phyloP scores from a whole-genome alignment of 108 stramenopile species.

The Pseudonitzschia multiseries region DNA sequence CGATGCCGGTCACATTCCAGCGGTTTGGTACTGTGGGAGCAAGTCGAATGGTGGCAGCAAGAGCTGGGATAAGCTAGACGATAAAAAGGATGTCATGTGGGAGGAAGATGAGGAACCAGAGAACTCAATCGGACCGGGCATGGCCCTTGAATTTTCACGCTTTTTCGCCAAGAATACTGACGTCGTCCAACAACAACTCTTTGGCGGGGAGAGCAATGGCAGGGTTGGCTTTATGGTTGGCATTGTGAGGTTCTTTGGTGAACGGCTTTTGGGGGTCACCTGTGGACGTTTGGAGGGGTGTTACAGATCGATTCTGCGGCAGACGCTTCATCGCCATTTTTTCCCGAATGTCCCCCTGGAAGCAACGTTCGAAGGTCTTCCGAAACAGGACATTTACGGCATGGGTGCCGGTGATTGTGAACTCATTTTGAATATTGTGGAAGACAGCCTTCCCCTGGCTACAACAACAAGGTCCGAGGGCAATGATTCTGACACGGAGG shows the following conservation, averaged over 20 bases:
- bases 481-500: not conserved
- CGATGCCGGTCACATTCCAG: conserved; percentile 60
- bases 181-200: conserved; percentile 21
- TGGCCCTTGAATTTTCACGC: conserved; percentile 34
- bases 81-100: conserved; percentile 13
- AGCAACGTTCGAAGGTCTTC: conserved; percentile 9
- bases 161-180: conserved; percentile 11
- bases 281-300: conserved; percentile 61
- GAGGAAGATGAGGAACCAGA: conserved; percentile 62
- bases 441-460: conserved; percentile 15
- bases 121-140: conserved; percentile 36
- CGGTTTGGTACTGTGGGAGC: conserved; percentile 6
- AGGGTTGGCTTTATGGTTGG: conserved; percentile 36
- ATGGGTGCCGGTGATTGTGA: conserved; percentile 78
- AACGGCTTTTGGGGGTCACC: conserved; percentile 59
- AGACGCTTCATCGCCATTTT: conserved; percentile 59
- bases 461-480: conserved; percentile 2
- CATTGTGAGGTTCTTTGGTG: conserved; percentile 60
- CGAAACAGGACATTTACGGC: conserved; percentile 41
- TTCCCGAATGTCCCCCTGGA: conserved; percentile 25
- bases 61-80: not conserved
- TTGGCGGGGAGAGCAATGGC: conserved; percentile 3
- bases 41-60: not conserved
- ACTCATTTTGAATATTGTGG: conserved; percentile 61
- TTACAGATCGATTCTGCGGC: conserved; percentile 46